Evolutionary conservation across 441 rosid species (phyloP), one percentile per base, ranked within the genome.

Genomic region (Daphne laureola): DNA sequence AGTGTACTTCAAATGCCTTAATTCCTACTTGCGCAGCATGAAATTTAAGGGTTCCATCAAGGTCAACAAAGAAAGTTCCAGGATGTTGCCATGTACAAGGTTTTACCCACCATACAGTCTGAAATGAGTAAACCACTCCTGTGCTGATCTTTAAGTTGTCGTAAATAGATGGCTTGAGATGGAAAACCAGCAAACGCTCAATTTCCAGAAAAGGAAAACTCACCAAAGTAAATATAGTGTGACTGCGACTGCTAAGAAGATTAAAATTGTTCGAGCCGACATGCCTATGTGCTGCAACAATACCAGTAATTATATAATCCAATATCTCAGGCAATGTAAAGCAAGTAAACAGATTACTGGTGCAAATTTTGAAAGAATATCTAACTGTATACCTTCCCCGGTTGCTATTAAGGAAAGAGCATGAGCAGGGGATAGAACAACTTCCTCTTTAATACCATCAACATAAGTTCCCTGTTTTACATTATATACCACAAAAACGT

Each of bases 221-320:
- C 77, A 81, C 87, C 81, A 84, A 64, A 14, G 87, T 77, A 48
- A 84, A 84, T 57, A 81, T 81, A 17, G 91, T 84, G 78, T 84
- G 91, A 69, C 91, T 84, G 21, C 83, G 74, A 43, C 91, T 84
- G 76, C 91, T 81, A 17, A 78, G 73, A 53, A 84, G 78, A 67
- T 84, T 84, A 72, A 84, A 71, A 61, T 84, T 84, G 63, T 77
- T 84, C 27, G 85, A 81, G 49, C 91, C 91, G 51, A 81, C 91
- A n/a, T 84, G 91, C 65, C 85, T 75, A 51, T 81, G 91, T 46
- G 72, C 91, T 84, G 81, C 63, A 63, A 58, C 52, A 68, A 43
- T 46, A 59, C 43, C 64, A 57, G 51, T 64, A 38, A 53, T 36
- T 6, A 41, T 14, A 63, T 45, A 31, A 31, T 31, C 4, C 38